Evolutionary conservation across 352 stramenopile species (phyloP).

Genomic region (Blastocystis hominis): DNA sequence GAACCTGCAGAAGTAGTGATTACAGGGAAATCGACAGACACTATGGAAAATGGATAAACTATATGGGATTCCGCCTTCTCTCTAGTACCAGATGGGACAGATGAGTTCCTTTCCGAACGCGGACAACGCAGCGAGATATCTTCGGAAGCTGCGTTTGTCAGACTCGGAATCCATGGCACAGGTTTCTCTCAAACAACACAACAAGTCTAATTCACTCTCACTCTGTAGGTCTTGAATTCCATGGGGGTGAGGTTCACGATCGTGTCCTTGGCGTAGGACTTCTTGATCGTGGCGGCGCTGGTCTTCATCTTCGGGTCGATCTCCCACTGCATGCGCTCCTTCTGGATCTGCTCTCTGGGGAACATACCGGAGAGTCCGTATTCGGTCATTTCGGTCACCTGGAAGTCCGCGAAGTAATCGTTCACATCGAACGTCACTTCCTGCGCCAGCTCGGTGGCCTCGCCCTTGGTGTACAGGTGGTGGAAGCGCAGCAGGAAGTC

Average conservation of each 20-base stretch:
- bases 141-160: no score
- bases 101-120: conserved; percentile 20
- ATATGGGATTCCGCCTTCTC: not conserved
- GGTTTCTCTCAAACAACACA: not conserved
- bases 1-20: conserved; percentile 50
- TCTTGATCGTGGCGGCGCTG: conserved; percentile 56
- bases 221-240: conserved; percentile 81
- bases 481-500: conserved; percentile 78
- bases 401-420: conserved; percentile 63
- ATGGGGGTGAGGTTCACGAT: conserved; percentile 65
- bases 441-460: conserved; percentile 72
- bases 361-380: conserved; percentile 75
- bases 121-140: not conserved
- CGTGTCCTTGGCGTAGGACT: conserved; percentile 60
- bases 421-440: conserved; percentile 66
- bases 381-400: conserved; percentile 68
- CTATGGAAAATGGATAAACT: conserved; percentile 2
- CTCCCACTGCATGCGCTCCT: conserved; percentile 68
- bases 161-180: no score
- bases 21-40: not conserved
- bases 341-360: conserved; percentile 64
- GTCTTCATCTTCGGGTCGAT: conserved; percentile 60
- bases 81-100: conserved; percentile 34
- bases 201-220: conserved; percentile 63
- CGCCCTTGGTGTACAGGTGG: conserved; percentile 81